Evolutionary conservation across 306 rosid genomes (phyloP).

Genomic region (Vigna mungo): DNA sequence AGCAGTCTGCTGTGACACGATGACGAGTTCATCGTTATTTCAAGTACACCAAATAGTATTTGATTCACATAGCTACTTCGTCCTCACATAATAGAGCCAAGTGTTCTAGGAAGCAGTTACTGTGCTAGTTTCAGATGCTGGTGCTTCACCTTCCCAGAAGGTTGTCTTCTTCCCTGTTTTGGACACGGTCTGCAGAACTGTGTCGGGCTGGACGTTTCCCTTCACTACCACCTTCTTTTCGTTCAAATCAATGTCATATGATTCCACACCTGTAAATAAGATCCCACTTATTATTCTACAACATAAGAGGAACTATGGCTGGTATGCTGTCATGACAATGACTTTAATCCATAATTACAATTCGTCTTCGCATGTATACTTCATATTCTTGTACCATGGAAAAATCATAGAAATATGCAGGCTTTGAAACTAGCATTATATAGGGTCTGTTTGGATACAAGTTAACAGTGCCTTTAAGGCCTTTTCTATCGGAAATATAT

Average conservation of each 20-base stretch:
- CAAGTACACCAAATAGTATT: conserved; percentile 23
- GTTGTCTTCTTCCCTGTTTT: conserved; percentile 95
- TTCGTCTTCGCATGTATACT: background rate
- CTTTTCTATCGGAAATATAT: no score
- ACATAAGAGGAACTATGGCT: conserved; percentile 10
- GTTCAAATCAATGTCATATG: conserved; percentile 84
- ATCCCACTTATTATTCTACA: conserved; percentile 11
- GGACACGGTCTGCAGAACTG: conserved; percentile 83
- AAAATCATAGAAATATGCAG: background rate
- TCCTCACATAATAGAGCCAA: conserved; percentile 29
- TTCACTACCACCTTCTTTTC: conserved; percentile 95
- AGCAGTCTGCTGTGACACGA: conserved; percentile 36
- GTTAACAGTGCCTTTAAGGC: no score
- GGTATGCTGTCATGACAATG: background rate
- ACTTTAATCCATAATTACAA: conserved; percentile 11
- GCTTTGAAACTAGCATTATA: background rate
- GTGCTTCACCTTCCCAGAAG: conserved; percentile 73
- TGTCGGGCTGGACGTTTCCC: conserved; percentile 73
- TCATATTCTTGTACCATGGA: conserved; percentile 21
- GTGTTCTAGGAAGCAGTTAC: conserved; percentile 57
- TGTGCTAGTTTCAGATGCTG: conserved; percentile 48
- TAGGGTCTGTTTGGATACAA: no score
- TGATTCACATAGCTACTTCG: conserved; percentile 34
- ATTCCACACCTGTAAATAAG: conserved; percentile 76
- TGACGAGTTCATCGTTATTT: conserved; percentile 27